phyloP scores from a whole-genome alignment of 768 basidiomycete species.

The Trametes maxima region DNA sequence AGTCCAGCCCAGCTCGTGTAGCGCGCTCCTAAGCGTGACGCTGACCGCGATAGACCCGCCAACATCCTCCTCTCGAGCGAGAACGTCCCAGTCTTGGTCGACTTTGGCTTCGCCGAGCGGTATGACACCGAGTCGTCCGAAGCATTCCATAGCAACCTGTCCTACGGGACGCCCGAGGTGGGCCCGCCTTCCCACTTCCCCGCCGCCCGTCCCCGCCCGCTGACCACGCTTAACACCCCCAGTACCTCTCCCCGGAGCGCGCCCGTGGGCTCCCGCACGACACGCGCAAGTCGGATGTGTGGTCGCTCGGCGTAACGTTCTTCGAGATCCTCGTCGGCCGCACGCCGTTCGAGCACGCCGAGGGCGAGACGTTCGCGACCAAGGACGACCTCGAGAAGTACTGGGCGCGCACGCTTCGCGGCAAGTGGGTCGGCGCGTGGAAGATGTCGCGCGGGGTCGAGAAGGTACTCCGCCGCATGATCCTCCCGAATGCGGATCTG shows the following conservation, averaged over 20 bases:
- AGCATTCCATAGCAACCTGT: slow-evolving; percentile 80
- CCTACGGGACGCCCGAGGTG: slow-evolving; percentile 93
- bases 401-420: slow-evolving; percentile 80
- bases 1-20: slow-evolving; percentile 29
- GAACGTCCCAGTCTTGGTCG: slow-evolving; percentile 86
- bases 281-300: slow-evolving; percentile 88
- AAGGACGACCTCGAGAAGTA: slow-evolving; percentile 85
- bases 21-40: neutral
- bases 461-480: slow-evolving; percentile 73
- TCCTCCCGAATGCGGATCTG: slow-evolving; percentile 79
- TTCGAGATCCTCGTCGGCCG: slow-evolving; percentile 93
- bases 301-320: slow-evolving; percentile 87
- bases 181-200: neutral
- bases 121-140: slow-evolving; percentile 66
- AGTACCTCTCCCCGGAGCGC: slow-evolving; percentile 94
- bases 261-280: slow-evolving; percentile 89
- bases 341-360: slow-evolving; percentile 87
- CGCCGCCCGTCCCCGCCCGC: neutral
- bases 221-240: neutral
- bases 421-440: slow-evolving; percentile 88
- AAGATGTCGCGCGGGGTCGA: slow-evolving; percentile 66
- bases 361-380: slow-evolving; percentile 75
- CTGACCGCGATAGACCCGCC: slow-evolving; percentile 61
- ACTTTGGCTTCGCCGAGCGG: slow-evolving; percentile 95
- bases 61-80: slow-evolving; percentile 86